phyloP scores from a whole-genome alignment of 805 yeast species.

The Candida takata region DNA sequence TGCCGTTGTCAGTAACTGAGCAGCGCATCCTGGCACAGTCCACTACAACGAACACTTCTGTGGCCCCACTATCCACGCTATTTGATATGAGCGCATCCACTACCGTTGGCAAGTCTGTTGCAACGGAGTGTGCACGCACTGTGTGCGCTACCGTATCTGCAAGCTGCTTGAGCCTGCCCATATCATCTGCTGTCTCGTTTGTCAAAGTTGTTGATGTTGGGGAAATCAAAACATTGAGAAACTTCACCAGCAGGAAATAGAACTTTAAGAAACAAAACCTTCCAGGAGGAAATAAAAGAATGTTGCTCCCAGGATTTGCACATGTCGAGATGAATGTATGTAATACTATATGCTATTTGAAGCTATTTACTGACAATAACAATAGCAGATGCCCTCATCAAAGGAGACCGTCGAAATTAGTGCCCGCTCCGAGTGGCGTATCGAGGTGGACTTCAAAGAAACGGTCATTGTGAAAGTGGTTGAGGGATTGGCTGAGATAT shows the following conservation, averaged over 20 bases:
- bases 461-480: constrained; percentile 43
- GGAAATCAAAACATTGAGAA: constrained; percentile 3
- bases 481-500: constrained; percentile 78
- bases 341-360: neutral
- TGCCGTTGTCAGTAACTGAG: constrained; percentile 61
- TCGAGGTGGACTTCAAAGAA: constrained; percentile 54
- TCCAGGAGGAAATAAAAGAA: too few species aligned
- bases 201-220: neutral
- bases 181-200: neutral
- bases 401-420: constrained; percentile 18
- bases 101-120: constrained; percentile 34
- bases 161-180: constrained; percentile 3
- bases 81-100: constrained; percentile 47
- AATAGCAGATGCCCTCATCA: constrained; percentile 1
- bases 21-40: constrained; percentile 30
- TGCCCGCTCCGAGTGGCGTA: constrained; percentile 61
- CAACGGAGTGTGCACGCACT: constrained; percentile 15
- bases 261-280: neutral
- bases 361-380: neutral
- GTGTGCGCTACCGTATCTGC: constrained; percentile 7
- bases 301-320: constrained; percentile 15
- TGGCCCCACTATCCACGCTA: constrained; percentile 47
- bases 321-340: constrained; percentile 4
- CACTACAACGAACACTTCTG: constrained; percentile 28
- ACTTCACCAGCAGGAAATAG: too few species aligned